Conservation (phyloP, 108 stramenopile species). For the Pseudonitzschia pungens region DNA sequence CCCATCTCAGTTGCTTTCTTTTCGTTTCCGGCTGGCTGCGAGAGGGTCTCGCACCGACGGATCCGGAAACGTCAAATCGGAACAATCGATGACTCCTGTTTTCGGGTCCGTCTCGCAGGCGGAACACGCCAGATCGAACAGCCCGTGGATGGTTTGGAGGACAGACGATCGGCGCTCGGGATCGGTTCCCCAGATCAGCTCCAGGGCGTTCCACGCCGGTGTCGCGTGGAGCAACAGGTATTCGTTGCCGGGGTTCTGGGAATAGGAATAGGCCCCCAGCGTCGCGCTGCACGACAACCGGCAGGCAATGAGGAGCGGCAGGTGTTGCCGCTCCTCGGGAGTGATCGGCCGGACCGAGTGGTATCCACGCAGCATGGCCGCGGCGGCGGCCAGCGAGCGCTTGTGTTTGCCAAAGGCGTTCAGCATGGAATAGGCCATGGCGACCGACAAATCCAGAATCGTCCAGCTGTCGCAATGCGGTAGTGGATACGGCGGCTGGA, state of each 20-base stretch:
- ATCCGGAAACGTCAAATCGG: constrained; percentile 77
- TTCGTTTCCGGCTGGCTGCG: constrained; percentile 31
- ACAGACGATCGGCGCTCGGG: constrained; percentile 31
- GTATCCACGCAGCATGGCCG: constrained; percentile 78
- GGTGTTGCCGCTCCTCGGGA: constrained; percentile 61
- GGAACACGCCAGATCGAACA: constrained; percentile 64
- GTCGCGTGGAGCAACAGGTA: constrained; percentile 84
- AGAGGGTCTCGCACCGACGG: constrained; percentile 62
- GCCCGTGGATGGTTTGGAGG: constrained; percentile 37
- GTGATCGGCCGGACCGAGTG: constrained; percentile 62
- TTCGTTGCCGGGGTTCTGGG: constrained; percentile 79
- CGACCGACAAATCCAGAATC: constrained; percentile 77
- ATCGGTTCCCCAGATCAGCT: constrained; percentile 71
- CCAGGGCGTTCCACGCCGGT: constrained; percentile 84
- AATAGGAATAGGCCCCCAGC: constrained; percentile 76
- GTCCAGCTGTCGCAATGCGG: constrained; percentile 62
- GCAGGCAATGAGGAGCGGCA: constrained; percentile 70
- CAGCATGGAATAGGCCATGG: constrained; percentile 86
- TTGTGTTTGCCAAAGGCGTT: constrained; percentile 67
- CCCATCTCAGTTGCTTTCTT: background rate
- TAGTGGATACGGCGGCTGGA: too few relatives aligned
- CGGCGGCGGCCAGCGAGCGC: constrained; percentile 72
- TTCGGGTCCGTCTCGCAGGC: constrained; percentile 15
- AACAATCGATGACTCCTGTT: constrained; percentile 41
- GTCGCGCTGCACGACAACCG: constrained; percentile 80